A percentile compares a stretch with the other conserved stretches of the same genome.
These are phyloP conservation scores for Crithidia mellificae DNA, from an alignment of 208 protist species.

Conservation along the genomic window DNA sequence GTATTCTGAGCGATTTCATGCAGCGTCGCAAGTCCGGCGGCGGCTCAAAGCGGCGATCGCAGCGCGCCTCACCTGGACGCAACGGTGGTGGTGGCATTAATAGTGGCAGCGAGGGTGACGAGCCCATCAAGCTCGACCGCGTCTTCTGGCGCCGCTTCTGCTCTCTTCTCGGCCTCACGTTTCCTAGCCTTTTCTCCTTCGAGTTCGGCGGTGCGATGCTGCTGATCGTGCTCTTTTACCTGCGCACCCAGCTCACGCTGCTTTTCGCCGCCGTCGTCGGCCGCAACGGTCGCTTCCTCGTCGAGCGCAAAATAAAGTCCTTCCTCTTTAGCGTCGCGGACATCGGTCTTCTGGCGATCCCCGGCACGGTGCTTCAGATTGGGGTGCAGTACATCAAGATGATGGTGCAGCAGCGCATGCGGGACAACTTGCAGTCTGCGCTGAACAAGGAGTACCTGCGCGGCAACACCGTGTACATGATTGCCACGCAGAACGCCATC, in stretches of 20 bases:
- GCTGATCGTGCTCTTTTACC: slow-evolving; percentile 52
- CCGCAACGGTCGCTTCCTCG: slow-evolving; percentile 53
- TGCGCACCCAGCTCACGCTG: slow-evolving; percentile 56
- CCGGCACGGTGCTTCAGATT: slow-evolving; percentile 61
- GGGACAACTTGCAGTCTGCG: slow-evolving; percentile 58
- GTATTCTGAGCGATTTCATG: slow-evolving; percentile 20
- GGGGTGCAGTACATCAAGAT: slow-evolving; percentile 71
- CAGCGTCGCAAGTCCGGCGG: slow-evolving; percentile 10
- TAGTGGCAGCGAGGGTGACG: slow-evolving; percentile 9
- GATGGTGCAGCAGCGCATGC: slow-evolving; percentile 66
- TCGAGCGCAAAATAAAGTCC: slow-evolving; percentile 53
- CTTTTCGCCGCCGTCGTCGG: slow-evolving; percentile 59
- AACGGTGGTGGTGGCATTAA: not conserved
- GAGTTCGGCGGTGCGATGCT: slow-evolving; percentile 53
- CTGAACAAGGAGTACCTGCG: slow-evolving; percentile 75
- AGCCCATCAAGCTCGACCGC: slow-evolving; percentile 37
- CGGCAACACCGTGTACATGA: slow-evolving; percentile 56
- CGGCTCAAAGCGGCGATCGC: slow-evolving; percentile 19
- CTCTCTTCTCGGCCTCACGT: slow-evolving; percentile 64
- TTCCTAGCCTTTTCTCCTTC: slow-evolving; percentile 51
- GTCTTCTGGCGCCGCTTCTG: slow-evolving; percentile 60
- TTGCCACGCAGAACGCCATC: slow-evolving; percentile 44
- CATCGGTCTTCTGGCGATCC: slow-evolving; percentile 67
- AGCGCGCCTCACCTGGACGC: slow-evolving; percentile 6
- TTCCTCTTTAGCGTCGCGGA: slow-evolving; percentile 74